phyloP scores from a whole-genome alignment of 2,329 filamentous ascomycete genomes.

The Alternaria consortialis region DNA sequence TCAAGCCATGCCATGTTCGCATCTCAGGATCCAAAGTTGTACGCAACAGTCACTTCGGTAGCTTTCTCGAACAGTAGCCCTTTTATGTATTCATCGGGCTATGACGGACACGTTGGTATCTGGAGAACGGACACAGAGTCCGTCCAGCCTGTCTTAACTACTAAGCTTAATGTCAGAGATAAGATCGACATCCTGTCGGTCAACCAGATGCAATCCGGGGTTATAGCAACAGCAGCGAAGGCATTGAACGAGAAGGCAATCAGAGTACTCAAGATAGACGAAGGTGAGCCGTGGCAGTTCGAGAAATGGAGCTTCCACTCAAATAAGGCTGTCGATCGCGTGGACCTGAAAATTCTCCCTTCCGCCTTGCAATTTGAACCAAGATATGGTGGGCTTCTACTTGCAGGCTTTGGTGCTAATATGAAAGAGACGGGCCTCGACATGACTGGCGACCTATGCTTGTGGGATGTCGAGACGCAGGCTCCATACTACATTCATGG shows the following conservation, averaged over 20 bases:
- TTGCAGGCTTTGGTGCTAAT: constrained; percentile 64
- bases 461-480: constrained; percentile 62
- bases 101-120: constrained; percentile 60
- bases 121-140: constrained; percentile 50
- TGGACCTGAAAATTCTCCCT: constrained; percentile 41
- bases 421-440: constrained; percentile 43
- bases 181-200: constrained; percentile 63
- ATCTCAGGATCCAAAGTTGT: constrained; percentile 62
- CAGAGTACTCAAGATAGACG: constrained; percentile 39
- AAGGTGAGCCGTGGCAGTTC: constrained; percentile 22
- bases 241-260: constrained; percentile 45
- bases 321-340: constrained; percentile 37
- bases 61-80: constrained; percentile 60
- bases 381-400: constrained; percentile 52
- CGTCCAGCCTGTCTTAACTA: constrained; percentile 28
- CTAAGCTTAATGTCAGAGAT: constrained; percentile 55
- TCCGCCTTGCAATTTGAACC: constrained; percentile 47
- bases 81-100: constrained; percentile 63
- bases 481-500: constrained; percentile 55
- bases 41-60: constrained; percentile 65
- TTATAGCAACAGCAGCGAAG: constrained; percentile 61
- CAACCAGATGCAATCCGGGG: constrained; percentile 37
- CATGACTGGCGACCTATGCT: constrained; percentile 61
- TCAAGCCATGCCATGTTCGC: constrained; percentile 56
- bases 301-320: constrained; percentile 35